A percentile compares a stretch with the other conserved stretches of the same genome.
Evolutionary conservation across 441 rosid species (phyloP).

Genomic region (Populus trichocarpa): DNA sequence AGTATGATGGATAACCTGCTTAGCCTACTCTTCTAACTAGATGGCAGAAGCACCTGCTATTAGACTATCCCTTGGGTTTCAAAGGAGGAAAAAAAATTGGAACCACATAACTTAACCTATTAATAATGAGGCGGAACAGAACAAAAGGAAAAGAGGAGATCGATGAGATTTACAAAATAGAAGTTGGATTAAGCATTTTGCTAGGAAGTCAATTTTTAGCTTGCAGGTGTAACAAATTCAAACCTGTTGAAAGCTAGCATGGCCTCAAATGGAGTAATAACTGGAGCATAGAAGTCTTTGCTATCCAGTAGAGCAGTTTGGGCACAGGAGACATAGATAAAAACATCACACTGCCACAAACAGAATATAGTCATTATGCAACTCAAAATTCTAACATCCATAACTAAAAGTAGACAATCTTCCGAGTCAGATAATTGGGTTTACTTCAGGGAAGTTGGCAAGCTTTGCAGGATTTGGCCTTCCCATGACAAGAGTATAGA

Average conservation of each 20-base stretch:
- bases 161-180: not conserved
- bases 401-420: conserved; percentile 1
- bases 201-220: not conserved
- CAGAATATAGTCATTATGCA: conserved; percentile 6
- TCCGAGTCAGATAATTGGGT: conserved; percentile 2
- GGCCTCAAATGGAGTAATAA: conserved; percentile 91
- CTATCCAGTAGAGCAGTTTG: conserved; percentile 91
- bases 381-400: conserved; percentile 3
- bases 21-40: not conserved
- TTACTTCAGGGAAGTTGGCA: conserved; percentile 92
- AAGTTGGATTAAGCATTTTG: not conserved
- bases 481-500: conserved; percentile 89
- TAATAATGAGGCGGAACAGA: not conserved
- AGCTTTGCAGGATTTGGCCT: conserved; percentile 96
- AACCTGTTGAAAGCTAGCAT: conserved; percentile 84
- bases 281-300: conserved; percentile 87
- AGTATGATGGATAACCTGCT: not conserved
- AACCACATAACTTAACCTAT: not conserved
- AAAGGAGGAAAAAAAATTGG: not conserved
- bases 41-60: not conserved
- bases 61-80: not conserved
- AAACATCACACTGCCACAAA: conserved; percentile 71
- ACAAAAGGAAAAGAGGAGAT: not conserved
- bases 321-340: conserved; percentile 80
- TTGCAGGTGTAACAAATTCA: conserved; percentile 1